phyloP scores from a whole-genome alignment of 2,329 filamentous ascomycete species.

The Fusarium protoensiforme region DNA sequence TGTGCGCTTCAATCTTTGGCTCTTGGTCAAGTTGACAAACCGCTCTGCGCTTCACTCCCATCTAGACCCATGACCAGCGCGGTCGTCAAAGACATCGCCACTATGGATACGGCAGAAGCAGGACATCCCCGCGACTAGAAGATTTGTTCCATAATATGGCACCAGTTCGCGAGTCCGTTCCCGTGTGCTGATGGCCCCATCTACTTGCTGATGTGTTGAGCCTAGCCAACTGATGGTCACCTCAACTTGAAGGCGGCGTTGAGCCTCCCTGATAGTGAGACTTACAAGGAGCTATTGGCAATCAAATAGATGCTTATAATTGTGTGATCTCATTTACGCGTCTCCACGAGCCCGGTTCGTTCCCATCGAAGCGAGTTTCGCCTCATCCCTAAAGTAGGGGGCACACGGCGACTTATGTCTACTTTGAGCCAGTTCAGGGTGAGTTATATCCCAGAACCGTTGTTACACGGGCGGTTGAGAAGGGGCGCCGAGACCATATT shows the following conservation, averaged over 20 bases:
- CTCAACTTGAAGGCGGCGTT: slow-evolving; percentile 56
- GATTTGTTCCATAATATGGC: slow-evolving; percentile 49
- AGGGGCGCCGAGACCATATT: slow-evolving; percentile 5
- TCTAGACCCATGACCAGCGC: slow-evolving; percentile 37
- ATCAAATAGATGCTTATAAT: background rate
- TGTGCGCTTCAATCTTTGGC: slow-evolving; percentile 47
- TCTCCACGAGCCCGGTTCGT: slow-evolving; percentile 48
- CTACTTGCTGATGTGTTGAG: background rate
- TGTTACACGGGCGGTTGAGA: background rate
- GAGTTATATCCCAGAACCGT: slow-evolving; percentile 17
- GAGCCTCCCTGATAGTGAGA: slow-evolving; percentile 56
- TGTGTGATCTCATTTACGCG: slow-evolving; percentile 50
- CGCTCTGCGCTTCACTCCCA: background rate
- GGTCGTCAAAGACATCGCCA: slow-evolving; percentile 46
- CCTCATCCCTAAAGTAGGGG: slow-evolving; percentile 52
- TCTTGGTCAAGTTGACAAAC: slow-evolving; percentile 26
- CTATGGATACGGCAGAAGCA: slow-evolving; percentile 40
- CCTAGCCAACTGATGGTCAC: background rate
- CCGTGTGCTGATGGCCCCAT: slow-evolving; percentile 53
- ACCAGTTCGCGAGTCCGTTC: slow-evolving; percentile 52
- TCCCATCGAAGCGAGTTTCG: slow-evolving; percentile 50
- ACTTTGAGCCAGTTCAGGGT: slow-evolving; percentile 51
- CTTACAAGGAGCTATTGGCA: background rate
- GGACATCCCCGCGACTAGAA: slow-evolving; percentile 45
- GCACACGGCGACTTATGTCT: slow-evolving; percentile 50